phyloP scores from a whole-genome alignment of 805 yeast genomes.

The Yamadazyma olivae region DNA sequence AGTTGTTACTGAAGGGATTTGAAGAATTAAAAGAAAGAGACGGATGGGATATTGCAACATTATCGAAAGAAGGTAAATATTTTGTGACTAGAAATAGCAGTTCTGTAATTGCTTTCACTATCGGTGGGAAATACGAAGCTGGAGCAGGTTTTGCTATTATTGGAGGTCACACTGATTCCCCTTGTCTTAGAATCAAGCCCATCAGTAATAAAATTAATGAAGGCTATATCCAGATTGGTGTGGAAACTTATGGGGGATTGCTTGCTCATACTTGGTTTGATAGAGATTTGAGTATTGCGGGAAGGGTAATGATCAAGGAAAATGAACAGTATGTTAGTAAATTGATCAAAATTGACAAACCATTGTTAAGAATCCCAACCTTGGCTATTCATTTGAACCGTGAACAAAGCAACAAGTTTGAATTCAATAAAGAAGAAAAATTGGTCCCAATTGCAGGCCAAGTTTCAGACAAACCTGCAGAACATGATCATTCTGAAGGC shows the following conservation, averaged over 20 bases:
- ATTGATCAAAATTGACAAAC: constrained; percentile 76
- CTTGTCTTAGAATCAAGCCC: constrained; percentile 86
- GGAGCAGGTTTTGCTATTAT: constrained; percentile 85
- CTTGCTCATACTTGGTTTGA: constrained; percentile 98
- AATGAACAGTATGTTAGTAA: constrained; percentile 55
- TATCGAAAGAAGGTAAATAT: constrained; percentile 59
- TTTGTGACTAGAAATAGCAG: constrained; percentile 89
- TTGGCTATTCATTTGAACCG: constrained; percentile 89
- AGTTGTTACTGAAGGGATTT: constrained; percentile 63
- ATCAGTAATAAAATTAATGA: constrained; percentile 65
- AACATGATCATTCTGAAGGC: constrained; percentile 12
- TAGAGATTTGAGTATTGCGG: constrained; percentile 87
- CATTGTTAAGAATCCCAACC: constrained; percentile 88
- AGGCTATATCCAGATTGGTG: constrained; percentile 86
- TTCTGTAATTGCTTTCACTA: constrained; percentile 81
- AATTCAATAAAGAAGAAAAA: constrained; percentile 85
- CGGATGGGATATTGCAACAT: constrained; percentile 56
- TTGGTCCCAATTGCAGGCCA: constrained; percentile 83
- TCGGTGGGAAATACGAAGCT: constrained; percentile 68
- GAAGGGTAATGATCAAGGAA: constrained; percentile 60
- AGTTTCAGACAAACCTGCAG: constrained; percentile 13
- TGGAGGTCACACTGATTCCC: constrained; percentile 97
- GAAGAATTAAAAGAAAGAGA: constrained; percentile 67
- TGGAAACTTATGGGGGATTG: constrained; percentile 94
- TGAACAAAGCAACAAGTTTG: constrained; percentile 72